Base-by-base conservation (phyloP, 768 basidiomycete genomes). In the Omphalotus guepiniiformis region DNA sequence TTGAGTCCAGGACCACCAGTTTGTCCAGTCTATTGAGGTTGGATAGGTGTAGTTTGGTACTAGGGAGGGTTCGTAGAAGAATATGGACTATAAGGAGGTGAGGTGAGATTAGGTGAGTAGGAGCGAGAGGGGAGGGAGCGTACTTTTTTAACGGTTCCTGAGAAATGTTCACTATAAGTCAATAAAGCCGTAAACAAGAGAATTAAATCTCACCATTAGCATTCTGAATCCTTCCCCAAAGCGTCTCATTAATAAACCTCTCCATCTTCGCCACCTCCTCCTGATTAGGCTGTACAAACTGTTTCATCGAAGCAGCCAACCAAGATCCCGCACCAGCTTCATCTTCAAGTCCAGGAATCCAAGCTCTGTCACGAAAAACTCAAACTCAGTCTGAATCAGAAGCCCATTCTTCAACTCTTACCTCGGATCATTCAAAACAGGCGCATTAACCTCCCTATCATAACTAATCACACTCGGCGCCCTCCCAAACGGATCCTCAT, bases 291-390 rank as follows among this genome's bases (percentile, higher is more conserved):
- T 78, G 77, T 1, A 66, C 74, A 51, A 63, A 80, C 54, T 80
- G 75, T 51, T 79, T 80, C 76, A 79, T 74, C 3, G 71, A 62
- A 15, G 74, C 78, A 6, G 79, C 76, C 12, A 80, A 55, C 76
- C 76, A 79, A 19, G 76, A 78, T 9, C 77, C 78, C 1, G 79
- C 78, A 23, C 79, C 79, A n/a, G 74, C 79, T 58, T 80, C 79
- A 52, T 80, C 78, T 41, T 75, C 78, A 49, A 79, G 54, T 0
- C 79, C 79, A n/a, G 76, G 72, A 42, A 80, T 80, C 79, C 79
- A 80, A 12, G 76, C 76, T 30, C 79, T 47, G 13, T 4, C 5
- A 28, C 21, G 2, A 30, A 19, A 8, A 32, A 32, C 30, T 32
- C 9, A 32, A 32, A 8, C 30, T 8, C 30, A 32, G 30, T 32